These are phyloP conservation scores for Auricularia sp. DNA, from an alignment of 768 basidiomycete genomes.

Conservation along the genomic window DNA sequence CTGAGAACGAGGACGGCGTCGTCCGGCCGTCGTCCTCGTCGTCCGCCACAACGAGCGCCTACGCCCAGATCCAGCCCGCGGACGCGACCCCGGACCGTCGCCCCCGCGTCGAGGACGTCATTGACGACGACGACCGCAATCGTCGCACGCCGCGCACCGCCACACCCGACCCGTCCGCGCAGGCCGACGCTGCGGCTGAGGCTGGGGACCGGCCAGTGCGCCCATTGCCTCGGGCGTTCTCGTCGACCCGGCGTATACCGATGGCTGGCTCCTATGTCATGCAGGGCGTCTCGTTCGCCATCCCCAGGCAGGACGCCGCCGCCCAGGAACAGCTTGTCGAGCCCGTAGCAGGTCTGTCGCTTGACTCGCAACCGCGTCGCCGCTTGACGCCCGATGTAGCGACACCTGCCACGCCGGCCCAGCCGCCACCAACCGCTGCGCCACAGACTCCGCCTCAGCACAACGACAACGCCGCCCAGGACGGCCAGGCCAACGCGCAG, in stretches of 20 bases:
- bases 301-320: neutral
- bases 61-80: neutral
- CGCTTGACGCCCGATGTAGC: neutral
- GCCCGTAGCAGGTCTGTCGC: neutral
- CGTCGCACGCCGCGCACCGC: neutral
- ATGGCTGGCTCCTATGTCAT: neutral
- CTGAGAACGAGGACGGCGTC: neutral
- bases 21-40: neutral
- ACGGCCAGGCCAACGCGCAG: neutral
- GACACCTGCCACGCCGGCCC: neutral
- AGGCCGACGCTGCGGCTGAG: neutral
- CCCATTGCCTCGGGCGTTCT: neutral
- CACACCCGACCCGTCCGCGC: neutral
- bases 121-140: neutral
- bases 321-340: neutral
- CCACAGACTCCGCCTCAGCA: neutral
- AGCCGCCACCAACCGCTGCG: neutral
- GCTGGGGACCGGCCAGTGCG: neutral
- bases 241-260: neutral
- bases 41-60: neutral
- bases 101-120: neutral
- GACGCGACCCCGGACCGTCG: neutral
- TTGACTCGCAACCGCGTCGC: neutral
- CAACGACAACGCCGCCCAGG: neutral
- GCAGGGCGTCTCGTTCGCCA: neutral